These are phyloP conservation scores for Monosporascus sp. DNA, from an alignment of 2,329 filamentous ascomycete genomes.

Conservation along the genomic window DNA sequence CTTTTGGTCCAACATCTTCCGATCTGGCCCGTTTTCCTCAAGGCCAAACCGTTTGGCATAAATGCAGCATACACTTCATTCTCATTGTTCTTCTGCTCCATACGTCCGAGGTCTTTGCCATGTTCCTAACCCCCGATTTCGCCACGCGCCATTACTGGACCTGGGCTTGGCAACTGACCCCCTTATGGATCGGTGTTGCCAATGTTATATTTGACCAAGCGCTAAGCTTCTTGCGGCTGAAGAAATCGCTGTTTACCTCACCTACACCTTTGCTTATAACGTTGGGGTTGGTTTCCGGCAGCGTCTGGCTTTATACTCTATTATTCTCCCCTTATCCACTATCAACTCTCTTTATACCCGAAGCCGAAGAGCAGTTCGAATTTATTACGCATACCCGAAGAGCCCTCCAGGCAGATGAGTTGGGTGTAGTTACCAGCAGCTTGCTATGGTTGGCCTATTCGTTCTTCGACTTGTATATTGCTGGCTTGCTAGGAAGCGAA, in stretches of 20 bases:
- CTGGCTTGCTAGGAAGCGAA: constrained; percentile 2
- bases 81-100: constrained; percentile 9
- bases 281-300: no score
- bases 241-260: no score
- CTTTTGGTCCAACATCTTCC: not conserved
- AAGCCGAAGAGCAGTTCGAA: no score
- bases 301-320: no score
- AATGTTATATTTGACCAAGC: not conserved
- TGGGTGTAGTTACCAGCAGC: not conserved
- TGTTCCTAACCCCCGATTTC: constrained; percentile 5
- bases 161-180: constrained; percentile 12
- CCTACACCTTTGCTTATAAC: no score
- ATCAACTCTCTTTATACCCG: no score
- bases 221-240: no score
- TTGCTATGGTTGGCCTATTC: constrained; percentile 13
- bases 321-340: no score
- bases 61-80: not conserved
- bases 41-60: not conserved
- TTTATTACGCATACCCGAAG: not conserved
- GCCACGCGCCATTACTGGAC: constrained; percentile 9
- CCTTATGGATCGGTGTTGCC: constrained; percentile 8
- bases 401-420: no score
- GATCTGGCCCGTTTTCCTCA: not conserved
- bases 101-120: constrained; percentile 3
- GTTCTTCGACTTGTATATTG: constrained; percentile 6